These are phyloP conservation scores for Sonneratia caseolaris DNA, from an alignment of 345 rosid species.

Conservation along the genomic window DNA sequence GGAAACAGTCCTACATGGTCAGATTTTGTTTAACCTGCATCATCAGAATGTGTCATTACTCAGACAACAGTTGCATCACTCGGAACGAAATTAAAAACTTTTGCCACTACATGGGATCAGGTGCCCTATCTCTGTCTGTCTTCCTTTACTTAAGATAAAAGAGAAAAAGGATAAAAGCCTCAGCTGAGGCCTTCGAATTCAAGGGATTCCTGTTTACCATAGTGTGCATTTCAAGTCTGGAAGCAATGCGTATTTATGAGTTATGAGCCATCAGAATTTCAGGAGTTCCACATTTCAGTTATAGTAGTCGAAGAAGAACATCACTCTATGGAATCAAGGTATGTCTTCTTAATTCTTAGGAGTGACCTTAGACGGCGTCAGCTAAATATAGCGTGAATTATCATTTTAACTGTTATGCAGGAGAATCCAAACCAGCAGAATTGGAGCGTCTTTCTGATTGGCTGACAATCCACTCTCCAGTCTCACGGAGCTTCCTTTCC, in stretches of 20 bases:
- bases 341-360: background rate
- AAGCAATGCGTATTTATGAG: background rate
- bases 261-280: background rate
- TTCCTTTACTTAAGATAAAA: no score
- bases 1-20: background rate
- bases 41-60: background rate
- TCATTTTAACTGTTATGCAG: background rate
- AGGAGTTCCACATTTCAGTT: background rate
- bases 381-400: background rate
- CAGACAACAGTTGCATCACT: background rate
- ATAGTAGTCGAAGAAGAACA: no score
- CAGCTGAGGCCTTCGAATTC: no score
- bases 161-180: no score
- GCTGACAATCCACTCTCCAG: constrained; percentile 48
- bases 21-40: background rate
- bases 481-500: constrained; percentile 63
- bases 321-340: no score
- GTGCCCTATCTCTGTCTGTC: no score
- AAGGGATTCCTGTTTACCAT: no score
- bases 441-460: constrained; percentile 37
- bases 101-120: no score
- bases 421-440: constrained; percentile 38
- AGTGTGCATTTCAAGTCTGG: background rate
- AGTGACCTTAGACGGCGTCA: background rate
- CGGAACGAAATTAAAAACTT: background rate